Conservation (phyloP, 2,329 filamentous ascomycete genomes). For the Penicillium expansum region DNA sequence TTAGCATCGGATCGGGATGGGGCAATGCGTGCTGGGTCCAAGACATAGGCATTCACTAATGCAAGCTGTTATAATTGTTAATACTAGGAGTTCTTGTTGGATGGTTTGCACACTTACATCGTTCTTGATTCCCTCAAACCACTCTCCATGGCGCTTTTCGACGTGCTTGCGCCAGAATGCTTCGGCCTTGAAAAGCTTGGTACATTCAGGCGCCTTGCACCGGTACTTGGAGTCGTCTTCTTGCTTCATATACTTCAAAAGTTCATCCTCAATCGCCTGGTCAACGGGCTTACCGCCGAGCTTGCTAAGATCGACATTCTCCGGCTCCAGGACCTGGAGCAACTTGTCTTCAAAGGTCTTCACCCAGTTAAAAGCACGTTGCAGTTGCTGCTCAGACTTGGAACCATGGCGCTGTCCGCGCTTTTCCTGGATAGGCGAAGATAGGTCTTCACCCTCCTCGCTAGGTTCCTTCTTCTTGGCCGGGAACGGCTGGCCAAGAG, state of each 20-base stretch:
- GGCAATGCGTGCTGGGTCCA: slow-evolving; percentile 92
- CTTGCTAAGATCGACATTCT: slow-evolving; percentile 81
- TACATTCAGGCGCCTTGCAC: slow-evolving; percentile 93
- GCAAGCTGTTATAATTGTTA: slow-evolving; percentile 59
- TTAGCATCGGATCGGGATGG: slow-evolving; percentile 91
- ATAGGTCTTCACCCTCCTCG: slow-evolving; percentile 63
- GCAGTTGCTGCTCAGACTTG: slow-evolving; percentile 86
- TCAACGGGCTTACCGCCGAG: slow-evolving; percentile 84
- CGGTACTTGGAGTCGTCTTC: slow-evolving; percentile 97
- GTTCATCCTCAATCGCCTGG: slow-evolving; percentile 81
- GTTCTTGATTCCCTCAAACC: slow-evolving; percentile 73
- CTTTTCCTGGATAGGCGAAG: slow-evolving; percentile 67
- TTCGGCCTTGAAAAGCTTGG: slow-evolving; percentile 95
- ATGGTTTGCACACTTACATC: slow-evolving; percentile 63
- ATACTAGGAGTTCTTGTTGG: background rate
- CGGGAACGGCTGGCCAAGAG: slow-evolving; percentile 77
- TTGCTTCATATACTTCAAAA: slow-evolving; percentile 86
- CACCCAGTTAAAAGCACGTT: slow-evolving; percentile 97
- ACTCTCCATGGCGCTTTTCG: slow-evolving; percentile 90
- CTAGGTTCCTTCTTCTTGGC: slow-evolving; percentile 69
- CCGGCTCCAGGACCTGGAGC: slow-evolving; percentile 85
- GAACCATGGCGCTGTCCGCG: slow-evolving; percentile 67
- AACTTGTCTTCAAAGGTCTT: slow-evolving; percentile 98
- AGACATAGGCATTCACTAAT: slow-evolving; percentile 89
- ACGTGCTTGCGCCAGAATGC: slow-evolving; percentile 98